A percentile compares a stretch with the other conserved stretches of the same genome.
Conservation (phyloP, 148 eudicot species). For the Fagopyrum homotropicum region DNA sequence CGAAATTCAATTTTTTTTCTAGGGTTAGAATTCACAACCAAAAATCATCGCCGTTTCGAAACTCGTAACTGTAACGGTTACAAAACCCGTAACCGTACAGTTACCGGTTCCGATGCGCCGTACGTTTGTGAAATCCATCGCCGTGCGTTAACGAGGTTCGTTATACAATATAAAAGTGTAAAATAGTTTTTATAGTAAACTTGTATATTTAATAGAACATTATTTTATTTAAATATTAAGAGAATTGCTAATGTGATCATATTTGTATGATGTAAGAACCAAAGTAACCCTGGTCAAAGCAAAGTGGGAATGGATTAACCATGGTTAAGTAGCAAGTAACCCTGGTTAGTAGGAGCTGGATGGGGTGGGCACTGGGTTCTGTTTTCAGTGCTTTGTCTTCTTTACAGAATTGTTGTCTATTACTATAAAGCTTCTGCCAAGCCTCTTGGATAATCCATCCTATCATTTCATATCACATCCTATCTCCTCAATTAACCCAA, state of each 20-base stretch:
- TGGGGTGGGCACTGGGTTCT: slow-evolving; percentile 4
- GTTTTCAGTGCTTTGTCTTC: slow-evolving; percentile 2
- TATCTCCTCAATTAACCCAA: not conserved
- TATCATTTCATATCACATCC: not conserved
- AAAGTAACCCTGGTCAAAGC: slow-evolving; percentile 4
- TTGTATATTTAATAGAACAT: too few species aligned
- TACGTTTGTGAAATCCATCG: too few species aligned
- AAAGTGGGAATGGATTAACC: not conserved
- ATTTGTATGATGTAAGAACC: not conserved
- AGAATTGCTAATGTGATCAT: not conserved
- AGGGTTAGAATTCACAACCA: too few species aligned
- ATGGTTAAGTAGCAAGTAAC: slow-evolving; percentile 10
- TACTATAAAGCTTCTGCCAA: slow-evolving; percentile 7
- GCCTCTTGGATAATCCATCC: not conserved
- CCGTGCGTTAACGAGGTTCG: too few species aligned
- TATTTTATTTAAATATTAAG: too few species aligned
- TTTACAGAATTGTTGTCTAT: not conserved
- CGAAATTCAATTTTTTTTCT: too few species aligned
- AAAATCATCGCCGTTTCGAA: too few species aligned
- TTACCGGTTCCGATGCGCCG: too few species aligned
- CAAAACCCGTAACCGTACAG: too few species aligned
- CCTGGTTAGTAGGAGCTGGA: slow-evolving; percentile 1
- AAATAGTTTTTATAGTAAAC: too few species aligned
- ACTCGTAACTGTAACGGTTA: too few species aligned
- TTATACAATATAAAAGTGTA: too few species aligned